phyloP scores from a whole-genome alignment of 1,139 yeast genomes.

The Debaryomycetaceae sp. region DNA sequence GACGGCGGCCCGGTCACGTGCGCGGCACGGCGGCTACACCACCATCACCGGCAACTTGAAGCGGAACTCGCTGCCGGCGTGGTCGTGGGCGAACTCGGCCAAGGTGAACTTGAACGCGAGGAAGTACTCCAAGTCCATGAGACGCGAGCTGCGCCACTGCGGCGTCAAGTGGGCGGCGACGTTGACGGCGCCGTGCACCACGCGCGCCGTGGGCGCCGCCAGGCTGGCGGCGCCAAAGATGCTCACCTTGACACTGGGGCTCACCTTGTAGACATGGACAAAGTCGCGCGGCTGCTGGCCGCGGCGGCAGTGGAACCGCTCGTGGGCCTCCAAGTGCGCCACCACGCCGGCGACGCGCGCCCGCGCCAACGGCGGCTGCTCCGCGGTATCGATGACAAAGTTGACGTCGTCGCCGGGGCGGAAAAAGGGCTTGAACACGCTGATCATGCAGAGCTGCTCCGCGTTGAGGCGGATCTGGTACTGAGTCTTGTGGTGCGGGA shows the following conservation, averaged over 20 bases:
- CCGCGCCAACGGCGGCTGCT: constrained; percentile 9
- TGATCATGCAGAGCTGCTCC: constrained; percentile 29
- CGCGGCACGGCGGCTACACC: too few relatives aligned
- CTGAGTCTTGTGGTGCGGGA: constrained; percentile 31
- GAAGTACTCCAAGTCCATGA: constrained; percentile 36
- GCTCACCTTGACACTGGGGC: constrained; percentile 34
- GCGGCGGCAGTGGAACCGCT: constrained; percentile 24
- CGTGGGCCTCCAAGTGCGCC: constrained; percentile 39
- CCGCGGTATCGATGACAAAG: constrained; percentile 26
- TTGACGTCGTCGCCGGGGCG: constrained; percentile 48
- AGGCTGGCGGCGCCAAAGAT: constrained; percentile 28
- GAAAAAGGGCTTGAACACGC: constrained; percentile 40
- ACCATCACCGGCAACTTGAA: constrained; percentile 30
- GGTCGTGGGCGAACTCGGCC: constrained; percentile 17
- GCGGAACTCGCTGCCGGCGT: constrained; percentile 28
- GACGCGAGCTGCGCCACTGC: constrained; percentile 34
- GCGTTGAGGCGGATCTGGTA: constrained; percentile 36
- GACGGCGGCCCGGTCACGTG: too few relatives aligned
- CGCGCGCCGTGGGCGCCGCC: constrained; percentile 9
- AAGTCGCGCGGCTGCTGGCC: constrained; percentile 12
- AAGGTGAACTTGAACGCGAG: constrained; percentile 38
- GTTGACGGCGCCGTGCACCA: constrained; percentile 25
- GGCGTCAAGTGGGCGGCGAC: constrained; percentile 30
- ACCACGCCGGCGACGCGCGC: constrained; percentile 32
- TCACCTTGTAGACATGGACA: constrained; percentile 32